Conservation (phyloP, 352 stramenopile genomes). For the Globisporangium polare region DNA sequence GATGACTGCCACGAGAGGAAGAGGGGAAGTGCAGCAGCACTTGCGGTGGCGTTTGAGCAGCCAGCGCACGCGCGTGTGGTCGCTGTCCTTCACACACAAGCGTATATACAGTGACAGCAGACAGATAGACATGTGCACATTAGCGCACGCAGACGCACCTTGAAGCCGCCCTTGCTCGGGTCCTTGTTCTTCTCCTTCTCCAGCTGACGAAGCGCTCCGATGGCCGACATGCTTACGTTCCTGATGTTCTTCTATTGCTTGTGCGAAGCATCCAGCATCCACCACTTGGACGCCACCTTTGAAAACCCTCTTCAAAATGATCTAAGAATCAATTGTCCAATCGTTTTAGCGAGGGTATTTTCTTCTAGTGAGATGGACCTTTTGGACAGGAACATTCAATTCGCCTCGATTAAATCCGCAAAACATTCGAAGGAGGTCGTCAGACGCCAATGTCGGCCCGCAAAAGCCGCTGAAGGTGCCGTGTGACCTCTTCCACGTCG, state of each 20-base stretch:
- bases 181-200: slow-evolving; percentile 83
- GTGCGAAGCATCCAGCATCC: not conserved
- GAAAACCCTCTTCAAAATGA: slow-evolving; percentile 2
- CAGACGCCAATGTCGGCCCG: too few species aligned
- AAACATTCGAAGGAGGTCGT: too few species aligned
- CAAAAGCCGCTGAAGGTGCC: slow-evolving; percentile 12
- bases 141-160: slow-evolving; percentile 23
- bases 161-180: slow-evolving; percentile 48
- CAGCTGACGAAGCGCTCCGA: slow-evolving; percentile 74
- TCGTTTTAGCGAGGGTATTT: not conserved
- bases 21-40: too few species aligned
- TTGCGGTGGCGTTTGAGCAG: not conserved
- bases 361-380: not conserved
- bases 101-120: not conserved
- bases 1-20: not conserved
- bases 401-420: too few species aligned
- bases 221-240: slow-evolving; percentile 66
- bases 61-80: not conserved
- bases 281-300: not conserved
- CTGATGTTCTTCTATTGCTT: slow-evolving; percentile 18
- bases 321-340: slow-evolving; percentile 3
- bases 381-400: too few species aligned
- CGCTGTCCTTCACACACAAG: not conserved
- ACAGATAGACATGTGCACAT: not conserved
- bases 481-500: slow-evolving; percentile 17